Percentiles rank a stretch among this genome's conserved stretches.
These are phyloP conservation scores for Penicillium sclerotiorum DNA, from an alignment of 2,329 filamentous ascomycete species.

Conservation along the genomic window DNA sequence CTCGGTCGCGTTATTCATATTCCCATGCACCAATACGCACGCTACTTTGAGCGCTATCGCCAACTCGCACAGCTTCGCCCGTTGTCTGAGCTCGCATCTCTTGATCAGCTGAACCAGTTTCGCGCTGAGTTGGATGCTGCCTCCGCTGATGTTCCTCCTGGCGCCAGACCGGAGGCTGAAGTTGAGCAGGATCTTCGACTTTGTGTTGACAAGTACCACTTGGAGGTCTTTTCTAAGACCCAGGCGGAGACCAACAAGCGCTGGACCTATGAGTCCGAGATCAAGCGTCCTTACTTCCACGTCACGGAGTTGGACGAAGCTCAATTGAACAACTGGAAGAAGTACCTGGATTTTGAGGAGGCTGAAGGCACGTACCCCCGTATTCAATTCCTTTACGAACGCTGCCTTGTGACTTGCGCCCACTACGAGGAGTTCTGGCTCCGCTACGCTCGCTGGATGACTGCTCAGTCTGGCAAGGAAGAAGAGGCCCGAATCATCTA, in stretches of 20 bases:
- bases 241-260: conserved; percentile 88
- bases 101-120: conserved; percentile 69
- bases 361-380: conserved; percentile 74
- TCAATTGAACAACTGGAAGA: conserved; percentile 88
- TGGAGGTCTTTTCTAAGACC: conserved; percentile 77
- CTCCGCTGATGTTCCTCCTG: conserved; percentile 44
- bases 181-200: conserved; percentile 79
- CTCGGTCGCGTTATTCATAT: conserved; percentile 81
- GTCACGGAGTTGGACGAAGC: conserved; percentile 86
- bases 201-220: conserved; percentile 78
- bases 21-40: conserved; percentile 92
- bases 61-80: conserved; percentile 73
- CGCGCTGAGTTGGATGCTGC: conserved; percentile 68
- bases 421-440: conserved; percentile 98
- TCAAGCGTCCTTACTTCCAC: conserved; percentile 96
- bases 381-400: conserved; percentile 84
- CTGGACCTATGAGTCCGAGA: conserved; percentile 92
- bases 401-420: conserved; percentile 87
- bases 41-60: conserved; percentile 91
- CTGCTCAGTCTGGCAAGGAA: conserved; percentile 74
- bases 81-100: conserved; percentile 69
- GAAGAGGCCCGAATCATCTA: conserved; percentile 93
- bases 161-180: conserved; percentile 69
- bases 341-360: conserved; percentile 96
- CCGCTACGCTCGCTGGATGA: conserved; percentile 95